A percentile compares a stretch with the other conserved stretches of the same genome.
Evolutionary conservation across 176 grass and related monocot species (phyloP).

Genomic region (Oropetium thomaeum): DNA sequence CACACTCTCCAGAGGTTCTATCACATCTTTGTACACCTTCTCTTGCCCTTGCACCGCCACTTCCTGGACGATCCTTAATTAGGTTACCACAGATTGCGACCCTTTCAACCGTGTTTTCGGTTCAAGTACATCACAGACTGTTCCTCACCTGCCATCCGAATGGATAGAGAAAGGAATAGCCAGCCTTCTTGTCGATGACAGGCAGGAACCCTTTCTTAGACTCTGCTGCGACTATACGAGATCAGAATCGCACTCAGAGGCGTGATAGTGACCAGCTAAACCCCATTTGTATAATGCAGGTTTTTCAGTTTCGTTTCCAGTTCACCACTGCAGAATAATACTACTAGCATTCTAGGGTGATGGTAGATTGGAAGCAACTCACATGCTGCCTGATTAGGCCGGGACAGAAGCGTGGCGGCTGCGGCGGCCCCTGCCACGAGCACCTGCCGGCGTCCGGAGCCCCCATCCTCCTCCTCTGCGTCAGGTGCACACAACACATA

Average conservation of each 20-base stretch:
- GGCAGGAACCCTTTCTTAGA: constrained; percentile 78
- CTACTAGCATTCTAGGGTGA: neutral
- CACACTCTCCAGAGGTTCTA: constrained; percentile 87
- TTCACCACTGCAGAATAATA: neutral
- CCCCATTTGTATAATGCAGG: constrained; percentile 8
- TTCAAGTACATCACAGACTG: neutral
- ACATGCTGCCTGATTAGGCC: constrained; percentile 57
- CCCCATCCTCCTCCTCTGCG: constrained; percentile 23
- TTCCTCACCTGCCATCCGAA: constrained; percentile 87
- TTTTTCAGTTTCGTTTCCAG: neutral
- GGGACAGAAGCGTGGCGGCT: constrained; percentile 36
- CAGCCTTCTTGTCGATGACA: constrained; percentile 62
- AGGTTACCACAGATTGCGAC: neutral
- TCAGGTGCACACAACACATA: neutral
- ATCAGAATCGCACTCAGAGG: constrained; percentile 83
- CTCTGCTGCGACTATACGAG: constrained; percentile 89
- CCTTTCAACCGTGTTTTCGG: neutral
- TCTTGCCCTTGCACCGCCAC: constrained; percentile 85
- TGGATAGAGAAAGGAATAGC: constrained; percentile 83
- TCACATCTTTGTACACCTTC: constrained; percentile 97
- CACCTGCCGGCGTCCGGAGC: constrained; percentile 49
- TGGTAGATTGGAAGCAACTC: constrained; percentile 24
- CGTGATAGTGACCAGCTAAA: constrained; percentile 33
- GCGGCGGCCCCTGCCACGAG: constrained; percentile 50
- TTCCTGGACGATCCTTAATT: constrained; percentile 50